Base-by-base conservation (phyloP, 2,329 filamentous ascomycete genomes). In the Beauveria sp. region DNA sequence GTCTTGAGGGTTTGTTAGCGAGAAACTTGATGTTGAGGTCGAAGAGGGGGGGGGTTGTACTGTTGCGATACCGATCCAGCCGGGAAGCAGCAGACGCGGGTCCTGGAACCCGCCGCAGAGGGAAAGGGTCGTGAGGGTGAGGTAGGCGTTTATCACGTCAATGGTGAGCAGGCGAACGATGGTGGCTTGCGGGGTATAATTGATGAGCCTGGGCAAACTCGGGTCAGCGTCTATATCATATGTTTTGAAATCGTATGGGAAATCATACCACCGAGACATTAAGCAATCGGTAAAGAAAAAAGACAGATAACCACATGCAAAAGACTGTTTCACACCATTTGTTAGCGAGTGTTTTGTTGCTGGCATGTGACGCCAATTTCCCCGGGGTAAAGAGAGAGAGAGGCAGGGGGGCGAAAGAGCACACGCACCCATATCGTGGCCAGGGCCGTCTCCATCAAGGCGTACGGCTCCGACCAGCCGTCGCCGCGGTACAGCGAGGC, bases 251-350 rank as follows among this genome's bases (percentile, higher is more conserved):
- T 7, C 8, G 9, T 20, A 50, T 38, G 34, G 40, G 46, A 45
- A 20, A 49, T 75, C 80, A 50, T 70, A 90, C 88, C 89, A 93
- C 75, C 90, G 80, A 64, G 88, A 91, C 89, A 93, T 92, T 69
- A 93, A 83, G 74, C 89, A 91, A 75, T 93, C 89, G 62, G 88
- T 90, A 72, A 93, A 93, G 77, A 91, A 90, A 74, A 91, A 93
- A 56, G 88, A 89, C 64, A 92, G 81, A 73, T 91, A 91, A 60
- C 87, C 89, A 22, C 88, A 90, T 63, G 88, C 87, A 69, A 84
- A 86, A 76, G 88, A 91, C 89, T 91, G 69, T 24, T 56, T 22
- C 34, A 53, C 31, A 5, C 42, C 28, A 7, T 26, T 4, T 38
- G 63, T 63, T 48, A 67, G 61, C 58, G 60, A 40, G 53, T 16